Evolutionary conservation across 257 asterid species (phyloP).

Genomic region (Salvia hispanica): DNA sequence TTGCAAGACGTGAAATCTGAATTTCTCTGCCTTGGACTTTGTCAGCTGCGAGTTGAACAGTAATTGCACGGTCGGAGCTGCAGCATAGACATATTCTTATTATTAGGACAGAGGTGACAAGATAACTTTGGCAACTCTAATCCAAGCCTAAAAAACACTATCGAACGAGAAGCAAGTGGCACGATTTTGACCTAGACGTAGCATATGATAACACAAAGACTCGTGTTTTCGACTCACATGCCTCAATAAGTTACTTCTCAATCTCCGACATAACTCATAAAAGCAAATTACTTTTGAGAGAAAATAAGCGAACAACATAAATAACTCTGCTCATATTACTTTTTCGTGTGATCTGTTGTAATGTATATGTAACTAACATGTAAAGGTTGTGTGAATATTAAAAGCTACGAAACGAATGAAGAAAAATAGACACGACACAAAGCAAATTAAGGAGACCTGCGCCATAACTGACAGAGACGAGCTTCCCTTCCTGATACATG

Average conservation of each 20-base stretch:
- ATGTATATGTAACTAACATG: too few relatives aligned
- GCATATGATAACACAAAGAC: too few relatives aligned
- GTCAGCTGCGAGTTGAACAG: constrained; percentile 69
- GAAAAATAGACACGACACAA: neutral
- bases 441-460: constrained; percentile 59
- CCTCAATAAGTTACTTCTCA: too few relatives aligned
- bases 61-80: constrained; percentile 92
- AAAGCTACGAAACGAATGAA: neutral
- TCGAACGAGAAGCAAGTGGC: too few relatives aligned
- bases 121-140: neutral
- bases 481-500: constrained; percentile 81
- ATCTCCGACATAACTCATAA: too few relatives aligned
- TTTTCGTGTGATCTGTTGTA: too few relatives aligned
- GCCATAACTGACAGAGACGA: constrained; percentile 72
- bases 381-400: neutral
- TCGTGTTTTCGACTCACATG: too few relatives aligned
- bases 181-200: neutral
- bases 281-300: too few relatives aligned
- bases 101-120: too few relatives aligned
- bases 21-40: constrained; percentile 79
- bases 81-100: constrained; percentile 23
- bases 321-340: too few relatives aligned
- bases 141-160: neutral
- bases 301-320: too few relatives aligned
- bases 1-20: constrained; percentile 66